Evolutionary conservation across 1,284 basidiomycete species (phyloP).

Genomic region (Gymnopus androsaceus): DNA sequence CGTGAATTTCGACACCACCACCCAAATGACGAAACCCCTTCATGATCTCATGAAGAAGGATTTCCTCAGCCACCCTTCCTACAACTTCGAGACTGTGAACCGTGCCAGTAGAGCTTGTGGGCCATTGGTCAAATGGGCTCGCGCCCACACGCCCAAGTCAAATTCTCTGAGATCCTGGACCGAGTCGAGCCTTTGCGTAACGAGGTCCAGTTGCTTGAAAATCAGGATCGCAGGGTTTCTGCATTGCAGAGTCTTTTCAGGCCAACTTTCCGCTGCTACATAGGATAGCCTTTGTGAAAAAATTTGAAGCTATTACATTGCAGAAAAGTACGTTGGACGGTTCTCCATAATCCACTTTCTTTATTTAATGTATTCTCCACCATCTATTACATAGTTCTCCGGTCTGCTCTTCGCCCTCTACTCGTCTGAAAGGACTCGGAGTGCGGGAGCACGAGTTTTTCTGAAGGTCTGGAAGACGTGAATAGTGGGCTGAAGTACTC

Average conservation of each 20-base stretch:
- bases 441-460: too few relatives aligned
- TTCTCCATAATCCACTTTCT: too few relatives aligned
- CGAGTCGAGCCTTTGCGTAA: slow-evolving; percentile 95
- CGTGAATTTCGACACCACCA: slow-evolving; percentile 94
- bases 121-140: slow-evolving; percentile 97
- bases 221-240: slow-evolving; percentile 99
- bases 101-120: slow-evolving; percentile 97
- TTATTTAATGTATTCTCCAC: too few relatives aligned
- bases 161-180: slow-evolving; percentile 97
- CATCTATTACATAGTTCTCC: too few relatives aligned
- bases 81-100: slow-evolving; percentile 95
- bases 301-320: too few relatives aligned
- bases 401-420: too few relatives aligned
- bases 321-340: too few relatives aligned
- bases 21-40: slow-evolving; percentile 86
- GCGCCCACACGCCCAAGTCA: slow-evolving; percentile 97
- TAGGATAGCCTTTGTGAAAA: too few relatives aligned
- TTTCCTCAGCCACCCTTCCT: slow-evolving; percentile 88
- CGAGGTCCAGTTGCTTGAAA: slow-evolving; percentile 92
- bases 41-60: slow-evolving; percentile 94
- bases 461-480: too few relatives aligned
- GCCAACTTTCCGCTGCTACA: too few relatives aligned
- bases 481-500: too few relatives aligned
- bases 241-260: slow-evolving; percentile 94
- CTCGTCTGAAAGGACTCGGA: too few relatives aligned